Evolutionary conservation across 1,284 basidiomycete genomes (phyloP), one percentile per base, ranked within the genome.

Genomic region (Irpex lacteus): DNA sequence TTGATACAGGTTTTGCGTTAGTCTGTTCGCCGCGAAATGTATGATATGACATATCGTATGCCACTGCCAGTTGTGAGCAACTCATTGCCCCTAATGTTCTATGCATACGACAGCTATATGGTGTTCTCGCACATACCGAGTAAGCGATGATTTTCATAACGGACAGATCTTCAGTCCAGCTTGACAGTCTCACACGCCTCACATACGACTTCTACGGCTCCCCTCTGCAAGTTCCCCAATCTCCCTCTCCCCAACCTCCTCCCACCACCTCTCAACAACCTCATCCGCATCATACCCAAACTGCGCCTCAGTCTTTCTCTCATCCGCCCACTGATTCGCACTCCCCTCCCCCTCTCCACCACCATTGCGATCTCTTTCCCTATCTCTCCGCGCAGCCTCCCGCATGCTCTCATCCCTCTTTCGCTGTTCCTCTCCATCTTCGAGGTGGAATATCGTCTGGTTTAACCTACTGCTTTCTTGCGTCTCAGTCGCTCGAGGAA

Each of bases 361-460:
- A 63, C 49, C 5, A 34, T 6, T 6, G 5, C 5, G 5, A 6
- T 65, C 54, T 6, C 32, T 32, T 15, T n/a, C n/a, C 34, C 18
- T 5, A 15, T 56, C 19, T 37, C 18, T 1, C 15, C 34, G 2
- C 81, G 82, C 84, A 19, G 81, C 82, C 5, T 62, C 63, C 7
- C 75, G 76, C 85, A 87, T 87, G 4, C 79, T 74, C 11, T 66
- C 67, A 64, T 88, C 86, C 8, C 87, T 77, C 44, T 70, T 71
- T 56, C 78, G 70, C 63, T 88, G 87, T 60, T 80, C 82, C 1
- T 80, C 80, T 0, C 86, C 85, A 63, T 87, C 86, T 0, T 75
- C 75, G 0, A 86, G 70, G 68, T 87, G 85, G 72, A 86, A 86
- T 34, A 82, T 78, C 55, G 76, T 69, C 65, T 84, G 82, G 67